phyloP scores from a whole-genome alignment of 345 rosid species.

The Litchi chinensis region DNA sequence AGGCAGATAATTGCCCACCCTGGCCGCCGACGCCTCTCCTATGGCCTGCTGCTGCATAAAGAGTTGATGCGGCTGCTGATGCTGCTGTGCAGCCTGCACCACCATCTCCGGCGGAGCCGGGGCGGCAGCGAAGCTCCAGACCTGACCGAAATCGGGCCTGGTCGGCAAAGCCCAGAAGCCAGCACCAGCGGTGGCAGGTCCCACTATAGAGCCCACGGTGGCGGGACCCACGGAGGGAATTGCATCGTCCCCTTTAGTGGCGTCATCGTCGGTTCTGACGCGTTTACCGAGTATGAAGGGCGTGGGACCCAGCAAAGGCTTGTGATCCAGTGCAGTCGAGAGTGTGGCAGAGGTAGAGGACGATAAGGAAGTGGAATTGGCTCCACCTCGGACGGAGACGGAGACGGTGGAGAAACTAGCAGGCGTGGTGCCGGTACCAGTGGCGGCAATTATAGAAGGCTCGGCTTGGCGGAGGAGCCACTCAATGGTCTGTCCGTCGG shows the following conservation, averaged over 20 bases:
- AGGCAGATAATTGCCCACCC: conserved; percentile 79
- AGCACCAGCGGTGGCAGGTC: conserved; percentile 42
- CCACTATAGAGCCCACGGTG: conserved; percentile 43
- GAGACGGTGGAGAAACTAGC: conserved; percentile 88
- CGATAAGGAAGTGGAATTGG: conserved; percentile 48
- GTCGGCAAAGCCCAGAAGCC: conserved; percentile 94
- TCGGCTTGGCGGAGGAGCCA: conserved; percentile 99
- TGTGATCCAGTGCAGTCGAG: conserved; percentile 52
- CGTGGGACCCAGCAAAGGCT: conserved; percentile 67
- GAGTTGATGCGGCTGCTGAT: conserved; percentile 45
- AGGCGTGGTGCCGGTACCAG: conserved; percentile 96
- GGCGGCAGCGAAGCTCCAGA: conserved; percentile 74
- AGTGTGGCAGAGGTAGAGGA: conserved; percentile 34
- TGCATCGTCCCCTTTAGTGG: conserved; percentile 37
- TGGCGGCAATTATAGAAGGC: conserved; percentile 97
- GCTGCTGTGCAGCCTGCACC: conserved; percentile 47
- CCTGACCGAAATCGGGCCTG: conserved; percentile 70
- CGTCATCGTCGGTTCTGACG: conserved; percentile 63
- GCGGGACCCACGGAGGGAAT: conserved; percentile 32
- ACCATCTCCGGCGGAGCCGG: conserved; percentile 68
- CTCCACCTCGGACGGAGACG: conserved; percentile 60
- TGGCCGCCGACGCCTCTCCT: conserved; percentile 95
- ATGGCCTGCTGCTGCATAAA: conserved; percentile 71
- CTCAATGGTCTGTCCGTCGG: conserved; percentile 97
- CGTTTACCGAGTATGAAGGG: conserved; percentile 95